Base-by-base conservation (phyloP, 768 basidiomycete species). In the Kwoniella mangroviensis region DNA sequence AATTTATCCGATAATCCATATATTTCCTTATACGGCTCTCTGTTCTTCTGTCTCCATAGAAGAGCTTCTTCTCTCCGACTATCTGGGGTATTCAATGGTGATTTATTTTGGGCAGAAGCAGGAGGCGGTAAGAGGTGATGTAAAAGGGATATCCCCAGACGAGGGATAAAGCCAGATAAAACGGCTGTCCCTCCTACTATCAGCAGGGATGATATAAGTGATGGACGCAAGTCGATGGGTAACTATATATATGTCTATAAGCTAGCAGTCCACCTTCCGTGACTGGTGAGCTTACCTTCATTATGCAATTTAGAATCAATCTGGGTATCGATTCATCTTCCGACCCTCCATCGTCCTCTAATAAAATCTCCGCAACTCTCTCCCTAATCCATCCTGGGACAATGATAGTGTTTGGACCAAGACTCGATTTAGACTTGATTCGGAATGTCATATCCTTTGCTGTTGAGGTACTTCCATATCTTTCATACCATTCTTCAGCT, bases 371-470 rank as follows among this genome's bases (percentile, higher is more conserved):
- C 1, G 94, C 89, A 0, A 91, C 91, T 15, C 95, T 87, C 81
- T 98, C 96, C 53, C 96, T 85, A 51, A 99, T 87, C 97, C 97
- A 99, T 2, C 96, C 96, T 1, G 96, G 96, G 54, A 98, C 88
- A 55, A 92, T 85, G 56, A 97, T 82, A 0, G 90, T 93, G 0
- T 92, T 93, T 9, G 87, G 85, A 2, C 92, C 92, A 1, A 90
- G 90, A 26, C 34, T 43, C n/a, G 26, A 7, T 12, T 45, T 42
- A 6, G 40, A 17, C 28, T 53, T 34, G n/a, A 69, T 7, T 15
- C 41, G 41, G 28, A 77, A 42, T 10, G 43, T 40, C 34, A 70
- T 57, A 45, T 75, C 73, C 9, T 43, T 70, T 0, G 74, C 71
- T 6, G 63, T 66, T 6, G 74, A 73, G 21, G 58, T 52, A 6